Percentiles rank a stretch among this genome's conserved stretches.
These are phyloP conservation scores for Rhodomyrtus psidioides DNA, from an alignment of 441 rosid species.

Conservation along the genomic window DNA sequence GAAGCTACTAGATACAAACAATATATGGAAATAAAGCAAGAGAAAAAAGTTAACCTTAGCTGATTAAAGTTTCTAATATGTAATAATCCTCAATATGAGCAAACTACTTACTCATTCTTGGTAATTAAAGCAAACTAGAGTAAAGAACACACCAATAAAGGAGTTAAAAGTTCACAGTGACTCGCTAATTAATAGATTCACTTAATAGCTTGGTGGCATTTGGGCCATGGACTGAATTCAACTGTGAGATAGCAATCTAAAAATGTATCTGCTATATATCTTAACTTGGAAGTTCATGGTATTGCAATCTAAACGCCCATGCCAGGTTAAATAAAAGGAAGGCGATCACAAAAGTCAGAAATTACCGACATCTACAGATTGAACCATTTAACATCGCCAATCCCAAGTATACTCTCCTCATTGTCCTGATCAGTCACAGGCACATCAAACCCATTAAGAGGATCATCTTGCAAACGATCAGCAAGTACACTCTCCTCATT, in stretches of 20 bases:
- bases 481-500: not conserved
- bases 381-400: not conserved
- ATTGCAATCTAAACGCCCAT: not conserved
- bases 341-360: not conserved
- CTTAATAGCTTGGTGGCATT: not conserved
- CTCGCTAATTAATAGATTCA: not conserved
- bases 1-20: not conserved
- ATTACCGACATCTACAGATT: not conserved
- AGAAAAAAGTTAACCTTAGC: not conserved
- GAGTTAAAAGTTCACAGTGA: not conserved
- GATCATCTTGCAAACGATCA: not conserved
- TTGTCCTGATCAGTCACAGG: not conserved
- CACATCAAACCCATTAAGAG: not conserved
- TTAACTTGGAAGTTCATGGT: not conserved
- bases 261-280: not conserved
- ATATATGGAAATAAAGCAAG: not conserved
- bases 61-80: not conserved
- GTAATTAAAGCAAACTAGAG: not conserved
- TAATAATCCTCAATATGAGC: not conserved
- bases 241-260: not conserved
- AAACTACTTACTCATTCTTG: not conserved
- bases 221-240: not conserved
- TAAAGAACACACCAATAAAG: not conserved
- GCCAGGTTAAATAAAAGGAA: not conserved
- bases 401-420: not conserved